Conservation (phyloP, 1,284 basidiomycete species). For the Microbotryum violaceum region DNA sequence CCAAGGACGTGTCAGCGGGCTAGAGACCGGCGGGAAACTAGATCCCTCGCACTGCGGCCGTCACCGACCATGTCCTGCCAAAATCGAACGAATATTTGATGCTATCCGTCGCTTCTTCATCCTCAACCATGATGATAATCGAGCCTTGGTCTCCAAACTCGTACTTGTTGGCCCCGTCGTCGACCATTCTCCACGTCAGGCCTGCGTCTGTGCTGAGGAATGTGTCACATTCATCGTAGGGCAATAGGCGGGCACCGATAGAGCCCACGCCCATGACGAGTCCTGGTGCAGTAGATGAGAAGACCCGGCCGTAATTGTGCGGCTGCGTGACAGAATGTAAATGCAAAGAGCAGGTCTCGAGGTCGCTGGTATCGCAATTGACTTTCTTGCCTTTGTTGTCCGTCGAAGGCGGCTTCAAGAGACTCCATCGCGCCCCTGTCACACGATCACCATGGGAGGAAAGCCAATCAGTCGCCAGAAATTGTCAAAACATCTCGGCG, state of each 20-base stretch:
- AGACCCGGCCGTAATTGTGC: conserved; percentile 87
- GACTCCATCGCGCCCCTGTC: conserved; percentile 64
- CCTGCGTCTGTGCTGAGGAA: conserved; percentile 89
- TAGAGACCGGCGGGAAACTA: neutral
- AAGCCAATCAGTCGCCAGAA: neutral
- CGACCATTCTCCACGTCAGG: conserved; percentile 72
- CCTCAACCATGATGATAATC: conserved; percentile 74
- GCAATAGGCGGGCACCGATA: conserved; percentile 60
- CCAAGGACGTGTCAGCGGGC: neutral
- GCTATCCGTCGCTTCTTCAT: conserved; percentile 69
- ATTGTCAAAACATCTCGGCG: no score
- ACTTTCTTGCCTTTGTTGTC: conserved; percentile 58
- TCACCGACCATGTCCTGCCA: conserved; percentile 68
- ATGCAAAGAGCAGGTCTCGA: conserved; percentile 66
- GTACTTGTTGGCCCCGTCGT: conserved; percentile 76
- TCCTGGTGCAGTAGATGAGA: conserved; percentile 89
- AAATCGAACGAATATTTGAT: conserved; percentile 79
- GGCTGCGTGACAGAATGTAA: conserved; percentile 82
- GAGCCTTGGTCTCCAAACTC: conserved; percentile 88
- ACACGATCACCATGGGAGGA: neutral
- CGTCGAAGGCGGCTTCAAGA: conserved; percentile 56
- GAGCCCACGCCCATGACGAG: conserved; percentile 91
- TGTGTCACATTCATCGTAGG: conserved; percentile 86
- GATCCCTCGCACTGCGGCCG: neutral
- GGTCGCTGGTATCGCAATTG: conserved; percentile 55